phyloP scores from a whole-genome alignment of 495 filamentous ascomycete genomes.

The Xylaria nigripes region DNA sequence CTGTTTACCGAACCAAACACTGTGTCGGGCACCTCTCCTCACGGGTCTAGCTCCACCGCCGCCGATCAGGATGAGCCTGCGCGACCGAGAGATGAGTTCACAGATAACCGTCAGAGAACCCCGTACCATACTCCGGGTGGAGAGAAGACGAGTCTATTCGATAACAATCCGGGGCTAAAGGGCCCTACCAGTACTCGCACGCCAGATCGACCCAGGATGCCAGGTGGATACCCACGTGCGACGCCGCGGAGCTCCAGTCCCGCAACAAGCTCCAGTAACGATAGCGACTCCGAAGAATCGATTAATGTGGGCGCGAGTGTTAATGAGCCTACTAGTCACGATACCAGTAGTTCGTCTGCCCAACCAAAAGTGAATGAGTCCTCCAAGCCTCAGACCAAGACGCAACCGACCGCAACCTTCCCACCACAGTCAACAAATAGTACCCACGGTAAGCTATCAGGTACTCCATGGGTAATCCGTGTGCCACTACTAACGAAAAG shows the following conservation, averaged over 20 bases:
- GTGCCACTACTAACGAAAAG: not conserved
- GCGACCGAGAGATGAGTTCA: conserved; percentile 35
- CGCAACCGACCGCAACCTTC: not conserved
- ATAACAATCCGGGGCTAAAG: conserved; percentile 22
- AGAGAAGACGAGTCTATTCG: conserved; percentile 56
- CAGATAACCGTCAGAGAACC: conserved; percentile 52
- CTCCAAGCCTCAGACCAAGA: conserved; percentile 20
- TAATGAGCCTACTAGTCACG: not conserved
- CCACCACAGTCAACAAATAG: conserved; percentile 4
- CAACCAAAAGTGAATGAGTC: conserved; percentile 22
- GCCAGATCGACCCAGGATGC: conserved; percentile 14
- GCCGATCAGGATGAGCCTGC: conserved; percentile 18
- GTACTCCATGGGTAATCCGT: not conserved
- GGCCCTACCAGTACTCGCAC: conserved; percentile 19
- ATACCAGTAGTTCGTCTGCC: not conserved
- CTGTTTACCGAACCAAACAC: conserved; percentile 34
- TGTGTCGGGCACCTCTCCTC: conserved; percentile 7
- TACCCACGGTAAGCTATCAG: conserved; percentile 13
- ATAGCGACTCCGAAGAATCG: conserved; percentile 17
- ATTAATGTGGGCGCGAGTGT: not conserved
- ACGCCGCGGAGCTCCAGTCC: conserved; percentile 20
- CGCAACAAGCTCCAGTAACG: conserved; percentile 15
- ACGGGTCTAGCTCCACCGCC: conserved; percentile 8
- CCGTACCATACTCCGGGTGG: conserved; percentile 62
- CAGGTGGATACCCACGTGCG: conserved; percentile 16